Conservation (phyloP, 441 rosid species). For the Jatropha multifida region DNA sequence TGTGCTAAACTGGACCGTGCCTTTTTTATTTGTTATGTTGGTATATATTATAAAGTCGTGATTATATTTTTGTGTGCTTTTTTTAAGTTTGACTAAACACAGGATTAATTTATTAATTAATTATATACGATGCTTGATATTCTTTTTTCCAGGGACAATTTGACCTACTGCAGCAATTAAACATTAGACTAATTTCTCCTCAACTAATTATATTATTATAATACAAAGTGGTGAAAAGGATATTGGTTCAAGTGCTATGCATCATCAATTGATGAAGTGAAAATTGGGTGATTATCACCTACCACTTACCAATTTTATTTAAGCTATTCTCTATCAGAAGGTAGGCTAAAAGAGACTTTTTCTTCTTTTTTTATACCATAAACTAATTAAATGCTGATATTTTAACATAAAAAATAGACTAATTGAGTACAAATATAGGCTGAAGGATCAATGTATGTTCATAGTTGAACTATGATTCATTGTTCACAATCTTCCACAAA, state of each 20-base stretch:
- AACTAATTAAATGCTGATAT: constrained; percentile 10
- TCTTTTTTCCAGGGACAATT: constrained; percentile 17
- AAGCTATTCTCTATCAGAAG: constrained; percentile 18
- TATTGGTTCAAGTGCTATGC: constrained; percentile 6
- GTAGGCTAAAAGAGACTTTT: constrained; percentile 41
- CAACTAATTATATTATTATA: not conserved
- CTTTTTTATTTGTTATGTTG: too few relatives aligned
- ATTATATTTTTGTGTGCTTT: too few relatives aligned
- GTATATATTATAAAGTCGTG: too few relatives aligned
- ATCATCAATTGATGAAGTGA: constrained; percentile 15
- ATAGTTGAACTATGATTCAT: constrained; percentile 33
- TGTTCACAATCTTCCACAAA: constrained; percentile 23
- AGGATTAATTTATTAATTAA: not conserved
- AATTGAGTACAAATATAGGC: constrained; percentile 10
- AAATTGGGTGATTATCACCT: constrained; percentile 21
- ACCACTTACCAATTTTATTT: constrained; percentile 31
- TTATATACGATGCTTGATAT: not conserved
- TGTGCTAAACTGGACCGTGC: too few relatives aligned
- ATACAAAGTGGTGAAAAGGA: not conserved
- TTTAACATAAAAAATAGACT: constrained; percentile 17
- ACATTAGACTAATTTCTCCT: not conserved
- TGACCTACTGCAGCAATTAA: constrained; percentile 25
- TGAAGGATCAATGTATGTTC: constrained; percentile 11
- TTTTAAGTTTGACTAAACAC: not conserved
- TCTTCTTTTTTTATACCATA: constrained; percentile 10